Conservation (phyloP, 495 filamentous ascomycete genomes). For the Penicillium paxilli region DNA sequence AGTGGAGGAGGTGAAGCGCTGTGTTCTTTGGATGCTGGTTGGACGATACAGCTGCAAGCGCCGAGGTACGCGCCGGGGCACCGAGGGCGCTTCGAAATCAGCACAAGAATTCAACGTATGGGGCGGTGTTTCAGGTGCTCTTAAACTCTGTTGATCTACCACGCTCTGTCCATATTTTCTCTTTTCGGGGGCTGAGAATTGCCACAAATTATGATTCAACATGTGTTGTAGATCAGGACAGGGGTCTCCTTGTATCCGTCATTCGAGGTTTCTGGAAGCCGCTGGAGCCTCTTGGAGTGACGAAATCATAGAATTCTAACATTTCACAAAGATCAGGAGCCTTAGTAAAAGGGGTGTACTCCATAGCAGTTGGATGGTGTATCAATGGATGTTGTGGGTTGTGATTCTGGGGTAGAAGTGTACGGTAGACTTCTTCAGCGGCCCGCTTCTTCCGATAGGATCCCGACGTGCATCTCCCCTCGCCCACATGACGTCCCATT, state of each 20-base stretch:
- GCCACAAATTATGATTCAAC: not conserved
- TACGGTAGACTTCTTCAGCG: not conserved
- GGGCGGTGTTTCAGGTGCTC: conserved; percentile 17
- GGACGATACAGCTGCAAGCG: conserved; percentile 13
- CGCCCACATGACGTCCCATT: not conserved
- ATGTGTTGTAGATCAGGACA: not conserved
- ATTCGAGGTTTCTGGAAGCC: not conserved
- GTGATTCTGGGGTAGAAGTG: too few species aligned
- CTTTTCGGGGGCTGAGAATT: not conserved
- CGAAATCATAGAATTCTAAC: not conserved
- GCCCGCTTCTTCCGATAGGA: conserved; percentile 4
- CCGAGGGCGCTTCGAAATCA: conserved; percentile 26
- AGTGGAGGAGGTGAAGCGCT: conserved; percentile 15
- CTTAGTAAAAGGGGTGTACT: too few species aligned
- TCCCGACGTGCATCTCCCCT: too few species aligned
- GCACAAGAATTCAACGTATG: not conserved
- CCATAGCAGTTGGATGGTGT: too few species aligned
- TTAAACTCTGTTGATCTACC: not conserved
- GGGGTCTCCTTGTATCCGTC: not conserved
- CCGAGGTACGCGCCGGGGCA: conserved; percentile 40
- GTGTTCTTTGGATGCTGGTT: conserved; percentile 13
- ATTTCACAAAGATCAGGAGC: too few species aligned
- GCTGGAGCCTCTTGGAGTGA: not conserved
- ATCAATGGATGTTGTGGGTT: not conserved
- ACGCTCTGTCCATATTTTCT: not conserved